Conservation (phyloP, 169 alveolate species). For the Plasmodium gonderi region DNA sequence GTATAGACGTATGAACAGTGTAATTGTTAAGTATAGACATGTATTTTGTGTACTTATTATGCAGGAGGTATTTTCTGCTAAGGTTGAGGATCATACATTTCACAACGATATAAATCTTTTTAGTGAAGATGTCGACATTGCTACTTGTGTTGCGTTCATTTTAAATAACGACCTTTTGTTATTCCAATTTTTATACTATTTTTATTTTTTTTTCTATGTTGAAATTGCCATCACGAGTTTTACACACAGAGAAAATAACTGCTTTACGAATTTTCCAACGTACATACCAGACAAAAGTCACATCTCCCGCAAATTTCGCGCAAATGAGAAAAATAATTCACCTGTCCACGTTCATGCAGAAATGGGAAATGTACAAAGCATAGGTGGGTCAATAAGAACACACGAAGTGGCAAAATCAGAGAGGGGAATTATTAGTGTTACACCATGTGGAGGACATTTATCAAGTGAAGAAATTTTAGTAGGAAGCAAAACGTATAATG, state of each 20-base stretch:
- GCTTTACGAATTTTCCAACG: constrained; percentile 35
- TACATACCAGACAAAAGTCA: background rate
- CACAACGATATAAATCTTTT: background rate
- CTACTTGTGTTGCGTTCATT: background rate
- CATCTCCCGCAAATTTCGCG: no score
- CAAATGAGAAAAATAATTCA: background rate
- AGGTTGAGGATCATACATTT: no score
- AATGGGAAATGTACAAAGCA: background rate
- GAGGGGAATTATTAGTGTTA: background rate
- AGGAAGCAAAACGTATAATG: background rate
- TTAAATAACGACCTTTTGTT: background rate
- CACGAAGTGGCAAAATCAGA: background rate
- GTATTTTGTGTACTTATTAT: background rate
- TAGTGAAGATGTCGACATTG: background rate
- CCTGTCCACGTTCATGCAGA: background rate
- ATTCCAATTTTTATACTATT: constrained; percentile 32
- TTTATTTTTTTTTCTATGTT: constrained; percentile 23
- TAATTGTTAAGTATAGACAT: constrained; percentile 9
- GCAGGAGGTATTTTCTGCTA: background rate
- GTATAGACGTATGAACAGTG: constrained; percentile 26
- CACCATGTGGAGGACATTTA: background rate
- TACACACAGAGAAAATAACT: constrained; percentile 5
- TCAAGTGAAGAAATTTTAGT: background rate
- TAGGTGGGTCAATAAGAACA: background rate
- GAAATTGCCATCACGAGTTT: constrained; percentile 40